Evolutionary conservation across 768 basidiomycete genomes (phyloP).

Genomic region (Amanita molliuscula): DNA sequence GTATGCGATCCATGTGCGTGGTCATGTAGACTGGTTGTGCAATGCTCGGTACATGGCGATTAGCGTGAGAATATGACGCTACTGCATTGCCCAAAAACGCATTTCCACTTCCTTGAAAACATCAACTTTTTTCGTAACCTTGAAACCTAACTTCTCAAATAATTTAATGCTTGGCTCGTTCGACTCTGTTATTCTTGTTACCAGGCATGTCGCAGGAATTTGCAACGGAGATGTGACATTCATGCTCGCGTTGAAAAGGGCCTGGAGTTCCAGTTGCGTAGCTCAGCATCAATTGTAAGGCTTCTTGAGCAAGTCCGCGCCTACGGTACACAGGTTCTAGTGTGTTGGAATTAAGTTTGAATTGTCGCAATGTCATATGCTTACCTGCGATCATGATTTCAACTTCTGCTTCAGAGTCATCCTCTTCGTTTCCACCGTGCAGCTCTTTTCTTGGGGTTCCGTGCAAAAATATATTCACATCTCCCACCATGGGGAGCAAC

Average conservation of each 20-base stretch:
- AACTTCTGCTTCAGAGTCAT: constrained; percentile 63
- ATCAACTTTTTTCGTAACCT: constrained; percentile 50
- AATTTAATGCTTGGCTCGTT: constrained; percentile 64
- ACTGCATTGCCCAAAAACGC: constrained; percentile 29
- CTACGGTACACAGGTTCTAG: constrained; percentile 60
- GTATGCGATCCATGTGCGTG: background rate
- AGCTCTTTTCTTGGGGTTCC: constrained; percentile 18
- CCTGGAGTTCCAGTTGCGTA: constrained; percentile 47
- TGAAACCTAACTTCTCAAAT: constrained; percentile 73
- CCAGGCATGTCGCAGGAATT: constrained; percentile 35
- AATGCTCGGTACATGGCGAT: no score
- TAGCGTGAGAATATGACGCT: background rate
- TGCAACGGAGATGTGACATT: constrained; percentile 26
- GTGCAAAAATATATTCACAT: constrained; percentile 85
- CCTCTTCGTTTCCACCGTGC: constrained; percentile 21
- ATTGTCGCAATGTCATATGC: background rate
- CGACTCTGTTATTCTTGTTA: constrained; percentile 59
- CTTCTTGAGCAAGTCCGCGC: constrained; percentile 52
- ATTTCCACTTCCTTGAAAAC: constrained; percentile 84
- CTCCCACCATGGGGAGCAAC: constrained; percentile 68
- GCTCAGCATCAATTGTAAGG: constrained; percentile 54
- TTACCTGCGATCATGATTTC: constrained; percentile 91
- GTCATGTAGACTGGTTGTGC: no score
- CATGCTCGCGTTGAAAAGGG: constrained; percentile 13
- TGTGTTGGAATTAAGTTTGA: background rate